Conservation (phyloP, 345 rosid genomes). For the Bretschneidera sinensis region DNA sequence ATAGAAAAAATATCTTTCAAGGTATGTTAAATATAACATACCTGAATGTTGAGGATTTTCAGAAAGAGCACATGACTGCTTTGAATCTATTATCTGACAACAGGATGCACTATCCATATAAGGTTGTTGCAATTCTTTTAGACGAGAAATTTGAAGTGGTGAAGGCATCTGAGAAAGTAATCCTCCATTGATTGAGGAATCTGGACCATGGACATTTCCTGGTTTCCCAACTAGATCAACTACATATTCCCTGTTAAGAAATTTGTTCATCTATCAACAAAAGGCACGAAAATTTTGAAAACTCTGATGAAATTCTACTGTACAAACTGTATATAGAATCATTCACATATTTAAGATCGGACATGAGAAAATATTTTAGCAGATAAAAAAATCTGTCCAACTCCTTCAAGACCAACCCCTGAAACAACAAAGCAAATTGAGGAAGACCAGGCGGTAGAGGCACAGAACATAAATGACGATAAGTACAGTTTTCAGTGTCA, state of each 20-base stretch:
- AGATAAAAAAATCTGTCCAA: too few relatives aligned
- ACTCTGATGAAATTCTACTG: too few relatives aligned
- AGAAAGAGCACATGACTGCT: constrained; percentile 23
- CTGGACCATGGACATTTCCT: constrained; percentile 81
- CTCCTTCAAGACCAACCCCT: background rate
- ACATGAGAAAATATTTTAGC: background rate
- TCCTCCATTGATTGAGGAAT: constrained; percentile 82
- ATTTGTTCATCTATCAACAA: constrained; percentile 14
- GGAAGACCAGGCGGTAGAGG: background rate
- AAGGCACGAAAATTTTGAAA: background rate
- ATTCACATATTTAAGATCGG: background rate
- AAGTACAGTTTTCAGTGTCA: background rate
- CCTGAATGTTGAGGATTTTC: constrained; percentile 41
- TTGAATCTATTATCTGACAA: constrained; percentile 29
- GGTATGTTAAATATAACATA: constrained; percentile 19
- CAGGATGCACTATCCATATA: constrained; percentile 32
- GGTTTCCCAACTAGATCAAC: constrained; percentile 95
- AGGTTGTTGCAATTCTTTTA: constrained; percentile 43
- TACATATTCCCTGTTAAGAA: constrained; percentile 78
- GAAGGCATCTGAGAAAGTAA: constrained; percentile 53
- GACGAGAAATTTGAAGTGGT: constrained; percentile 56
- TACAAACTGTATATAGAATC: background rate
- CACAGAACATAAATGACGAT: background rate
- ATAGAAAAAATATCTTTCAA: background rate
- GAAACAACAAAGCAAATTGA: background rate